Base-by-base conservation (phyloP, 805 yeast species). In the Myxozyma nipponensis region DNA sequence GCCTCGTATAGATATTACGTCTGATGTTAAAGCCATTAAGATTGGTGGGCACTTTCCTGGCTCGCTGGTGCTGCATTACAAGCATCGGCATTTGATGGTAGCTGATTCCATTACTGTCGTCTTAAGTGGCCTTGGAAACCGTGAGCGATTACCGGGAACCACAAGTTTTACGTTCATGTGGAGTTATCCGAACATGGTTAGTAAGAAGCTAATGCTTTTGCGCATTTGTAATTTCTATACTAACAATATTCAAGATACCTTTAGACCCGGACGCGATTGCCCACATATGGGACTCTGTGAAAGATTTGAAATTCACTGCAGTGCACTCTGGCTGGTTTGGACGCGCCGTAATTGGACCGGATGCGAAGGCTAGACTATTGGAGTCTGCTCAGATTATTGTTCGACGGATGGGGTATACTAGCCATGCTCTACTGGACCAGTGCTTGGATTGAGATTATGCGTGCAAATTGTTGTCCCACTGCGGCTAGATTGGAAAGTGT, bases 1-100 rank as follows among this genome's bases (percentile, higher is more conserved):
- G 5, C 26, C 42, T 26, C 22, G 17, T 40, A 13, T 43, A 13
- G 17, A 25, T 9, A 37, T 32, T 32, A 44, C 44, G 7, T 45
- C 23, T 2, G 37, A n/a, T 5, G 50, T 23, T 4, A 47, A 25
- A 1, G 37, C 38, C 7, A 40, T 54, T 24, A 23, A 41, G 17
- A 57, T 51, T 3, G 53, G 57, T 25, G 58, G 58, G 5, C 61
- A 57, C 39, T 57, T 57, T 28, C 60, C 60, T 13, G 61, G 61
- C 7, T 49, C 56, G 6, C 40, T 47, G 7, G 60, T 57, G 9
- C 49, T 51, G 21, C 38, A 41, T 17, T 56, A 54, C 53, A 49
- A 46, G 25, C 46, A 42, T 19, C 44, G 32, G 23, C 43, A 44
- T 44, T 32, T 57, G 40, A 32, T 57, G 32, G 59, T 54, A 6